These are phyloP conservation scores for Talaromyces albobiverticillius DNA, from an alignment of 2,329 filamentous ascomycete species.

Conservation along the genomic window DNA sequence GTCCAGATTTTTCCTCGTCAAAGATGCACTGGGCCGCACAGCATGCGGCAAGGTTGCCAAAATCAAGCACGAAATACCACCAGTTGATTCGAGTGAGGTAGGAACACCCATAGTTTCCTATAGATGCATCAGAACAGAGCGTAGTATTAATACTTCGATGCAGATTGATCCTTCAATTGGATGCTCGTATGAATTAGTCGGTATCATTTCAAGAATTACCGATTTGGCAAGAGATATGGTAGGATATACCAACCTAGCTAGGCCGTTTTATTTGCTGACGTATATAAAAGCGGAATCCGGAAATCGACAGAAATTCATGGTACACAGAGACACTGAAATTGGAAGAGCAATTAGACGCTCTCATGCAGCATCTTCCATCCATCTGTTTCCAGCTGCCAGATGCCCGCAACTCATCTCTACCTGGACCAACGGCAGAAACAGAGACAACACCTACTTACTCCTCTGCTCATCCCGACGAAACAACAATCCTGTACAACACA, in stretches of 20 bases:
- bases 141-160: not conserved
- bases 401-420: not conserved
- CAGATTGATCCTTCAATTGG: conserved; percentile 17
- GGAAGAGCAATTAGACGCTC: conserved; percentile 13
- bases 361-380: conserved; percentile 13
- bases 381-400: not conserved
- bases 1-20: conserved; percentile 17
- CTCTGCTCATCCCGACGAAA: not conserved
- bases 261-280: not conserved
- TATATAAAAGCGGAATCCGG: conserved; percentile 1
- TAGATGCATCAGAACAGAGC: not conserved
- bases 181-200: conserved; percentile 16
- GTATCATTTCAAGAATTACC: conserved; percentile 15
- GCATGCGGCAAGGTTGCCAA: conserved; percentile 17
- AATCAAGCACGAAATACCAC: conserved; percentile 14
- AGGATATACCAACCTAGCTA: not conserved
- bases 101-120: not conserved
- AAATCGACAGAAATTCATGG: not conserved
- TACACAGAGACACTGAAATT: not conserved
- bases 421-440: not conserved
- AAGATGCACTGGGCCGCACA: conserved; percentile 16
- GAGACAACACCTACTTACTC: not conserved
- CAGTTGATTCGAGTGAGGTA: conserved; percentile 13
- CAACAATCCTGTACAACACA: conserved; percentile 14
- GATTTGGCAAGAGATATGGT: conserved; percentile 16